Conservation (phyloP, 164 flowering plant species). For the Echeveria elegans region DNA sequence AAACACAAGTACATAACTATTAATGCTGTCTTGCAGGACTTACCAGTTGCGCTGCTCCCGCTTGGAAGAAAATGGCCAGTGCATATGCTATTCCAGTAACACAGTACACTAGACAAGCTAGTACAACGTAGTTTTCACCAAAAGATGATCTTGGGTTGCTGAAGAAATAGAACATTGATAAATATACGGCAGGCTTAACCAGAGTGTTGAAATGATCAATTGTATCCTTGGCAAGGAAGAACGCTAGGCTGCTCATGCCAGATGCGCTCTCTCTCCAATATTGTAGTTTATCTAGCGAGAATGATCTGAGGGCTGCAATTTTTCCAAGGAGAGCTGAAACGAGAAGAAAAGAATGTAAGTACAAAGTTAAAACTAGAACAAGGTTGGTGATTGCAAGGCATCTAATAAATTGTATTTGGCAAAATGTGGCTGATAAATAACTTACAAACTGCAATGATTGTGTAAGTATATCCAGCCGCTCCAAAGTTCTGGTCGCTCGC, state of each 20-base stretch:
- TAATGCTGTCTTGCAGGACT: conserved; percentile 10
- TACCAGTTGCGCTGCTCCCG: conserved; percentile 91
- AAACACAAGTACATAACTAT: background rate
- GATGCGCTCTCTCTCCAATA: conserved; percentile 92
- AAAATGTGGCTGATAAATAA: conserved; percentile 9
- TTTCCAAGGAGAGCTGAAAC: conserved; percentile 82
- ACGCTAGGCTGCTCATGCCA: conserved; percentile 91
- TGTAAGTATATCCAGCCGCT: conserved; percentile 66
- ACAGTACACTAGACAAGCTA: conserved; percentile 82
- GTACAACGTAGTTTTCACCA: conserved; percentile 61
- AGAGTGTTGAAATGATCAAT: conserved; percentile 75
- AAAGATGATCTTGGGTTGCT: conserved; percentile 87
- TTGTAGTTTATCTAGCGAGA: conserved; percentile 74
- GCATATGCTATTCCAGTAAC: conserved; percentile 92
- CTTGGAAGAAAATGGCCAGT: conserved; percentile 68
- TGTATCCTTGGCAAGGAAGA: conserved; percentile 84
- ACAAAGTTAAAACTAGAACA: background rate
- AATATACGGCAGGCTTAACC: conserved; percentile 84
- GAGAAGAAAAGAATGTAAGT: background rate
- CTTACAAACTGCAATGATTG: conserved; percentile 95
- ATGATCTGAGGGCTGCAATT: conserved; percentile 85
- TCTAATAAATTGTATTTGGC: background rate
- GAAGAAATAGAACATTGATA: conserved; percentile 93
- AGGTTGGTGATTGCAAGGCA: conserved; percentile 1
- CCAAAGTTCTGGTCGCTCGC: conserved; percentile 81